These are phyloP conservation scores for Eleusine coracana DNA, from an alignment of 176 grass and related monocot species.

Conservation along the genomic window DNA sequence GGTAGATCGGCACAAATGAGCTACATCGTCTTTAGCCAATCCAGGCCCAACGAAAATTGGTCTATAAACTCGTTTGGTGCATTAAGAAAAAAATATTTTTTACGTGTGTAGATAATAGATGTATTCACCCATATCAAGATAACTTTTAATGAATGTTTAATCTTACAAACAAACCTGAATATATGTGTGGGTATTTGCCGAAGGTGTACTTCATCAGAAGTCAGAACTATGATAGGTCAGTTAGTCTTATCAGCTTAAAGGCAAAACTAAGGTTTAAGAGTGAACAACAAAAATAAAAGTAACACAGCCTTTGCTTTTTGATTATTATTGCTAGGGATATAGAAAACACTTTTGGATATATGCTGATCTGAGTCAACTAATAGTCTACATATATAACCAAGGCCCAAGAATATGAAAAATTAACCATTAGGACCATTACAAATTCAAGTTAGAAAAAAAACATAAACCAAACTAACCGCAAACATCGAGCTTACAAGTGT, in stretches of 20 bases:
- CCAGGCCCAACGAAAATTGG: not conserved
- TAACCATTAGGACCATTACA: not conserved
- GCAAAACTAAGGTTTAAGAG: not conserved
- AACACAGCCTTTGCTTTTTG: constrained; percentile 25
- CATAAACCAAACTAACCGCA: not conserved
- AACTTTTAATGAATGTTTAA: not conserved
- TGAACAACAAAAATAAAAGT: not conserved
- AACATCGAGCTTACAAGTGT: constrained; percentile 69
- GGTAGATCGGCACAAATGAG: constrained; percentile 12
- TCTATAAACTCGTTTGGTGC: not conserved
- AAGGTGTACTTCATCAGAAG: constrained; percentile 25
- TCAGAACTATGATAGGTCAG: constrained; percentile 20
- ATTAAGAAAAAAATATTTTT: not conserved
- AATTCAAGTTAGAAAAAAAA: constrained; percentile 12
- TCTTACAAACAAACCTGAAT: not conserved
- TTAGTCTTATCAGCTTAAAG: constrained; percentile 33
- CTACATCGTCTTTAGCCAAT: not conserved
- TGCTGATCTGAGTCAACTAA: constrained; percentile 32
- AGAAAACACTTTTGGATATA: constrained; percentile 30
- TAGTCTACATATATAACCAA: not conserved
- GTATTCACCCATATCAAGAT: not conserved
- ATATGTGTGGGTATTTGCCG: not conserved
- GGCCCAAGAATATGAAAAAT: not conserved
- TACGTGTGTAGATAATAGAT: not conserved
- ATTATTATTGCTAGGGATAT: constrained; percentile 5